These are phyloP conservation scores for Tricholoma terreum DNA, from an alignment of 768 basidiomycete genomes.

Conservation along the genomic window DNA sequence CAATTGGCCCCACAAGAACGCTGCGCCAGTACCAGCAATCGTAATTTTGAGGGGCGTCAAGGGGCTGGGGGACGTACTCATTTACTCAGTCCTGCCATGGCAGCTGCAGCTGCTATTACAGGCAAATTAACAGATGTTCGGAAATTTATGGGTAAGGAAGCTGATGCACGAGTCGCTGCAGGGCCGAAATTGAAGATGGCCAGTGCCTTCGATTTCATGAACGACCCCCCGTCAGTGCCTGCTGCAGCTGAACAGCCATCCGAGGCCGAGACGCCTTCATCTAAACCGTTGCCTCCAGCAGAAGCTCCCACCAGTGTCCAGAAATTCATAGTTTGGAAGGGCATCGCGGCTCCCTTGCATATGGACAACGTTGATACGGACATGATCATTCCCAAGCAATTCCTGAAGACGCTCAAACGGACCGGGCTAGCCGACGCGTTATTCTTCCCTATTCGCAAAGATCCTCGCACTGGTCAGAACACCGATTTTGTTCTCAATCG, in stretches of 20 bases:
- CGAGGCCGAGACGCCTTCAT: conserved; percentile 14
- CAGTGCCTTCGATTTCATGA: conserved; percentile 74
- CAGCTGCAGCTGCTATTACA: conserved; percentile 84
- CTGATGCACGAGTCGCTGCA: conserved; percentile 41
- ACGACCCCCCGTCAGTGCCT: conserved; percentile 60
- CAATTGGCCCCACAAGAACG: conserved; percentile 79
- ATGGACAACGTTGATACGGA: conserved; percentile 90
- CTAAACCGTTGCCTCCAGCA: conserved; percentile 36
- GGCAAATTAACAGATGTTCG: conserved; percentile 85
- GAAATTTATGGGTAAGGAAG: conserved; percentile 55
- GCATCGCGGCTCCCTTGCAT: conserved; percentile 75
- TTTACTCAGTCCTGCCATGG: conserved; percentile 89
- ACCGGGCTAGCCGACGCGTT: conserved; percentile 82
- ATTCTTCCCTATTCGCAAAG: conserved; percentile 78
- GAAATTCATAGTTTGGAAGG: conserved; percentile 70
- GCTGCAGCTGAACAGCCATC: conserved; percentile 37
- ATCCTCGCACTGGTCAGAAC: conserved; percentile 73
- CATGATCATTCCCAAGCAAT: conserved; percentile 93
- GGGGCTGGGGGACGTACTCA: conserved; percentile 88
- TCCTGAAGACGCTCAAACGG: conserved; percentile 87
- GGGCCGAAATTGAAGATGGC: conserved; percentile 64
- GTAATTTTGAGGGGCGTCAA: conserved; percentile 91
- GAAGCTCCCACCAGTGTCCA: conserved; percentile 46
- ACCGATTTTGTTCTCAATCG: conserved; percentile 86
- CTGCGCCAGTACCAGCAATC: conserved; percentile 90